Base-by-base conservation (phyloP, 345 rosid species). In the Lenwebbia sp. region DNA sequence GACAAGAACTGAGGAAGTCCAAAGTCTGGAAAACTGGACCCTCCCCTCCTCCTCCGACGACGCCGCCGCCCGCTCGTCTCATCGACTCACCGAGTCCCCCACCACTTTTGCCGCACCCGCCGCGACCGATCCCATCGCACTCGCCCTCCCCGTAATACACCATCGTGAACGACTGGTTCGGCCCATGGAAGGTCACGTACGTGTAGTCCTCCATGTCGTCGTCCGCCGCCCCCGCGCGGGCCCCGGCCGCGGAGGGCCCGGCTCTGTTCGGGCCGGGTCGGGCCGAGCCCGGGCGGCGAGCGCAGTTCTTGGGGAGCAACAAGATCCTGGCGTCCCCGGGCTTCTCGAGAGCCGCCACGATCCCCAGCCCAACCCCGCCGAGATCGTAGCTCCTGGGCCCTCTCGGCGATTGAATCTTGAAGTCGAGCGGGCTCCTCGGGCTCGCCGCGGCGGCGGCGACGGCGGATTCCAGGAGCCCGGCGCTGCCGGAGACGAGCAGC, bases 321-420 rank as follows among this genome's bases (percentile, higher is more conserved):
- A 83, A 88, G 74, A 51, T 88, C 58, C 87, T 89, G 30, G 33
- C 70, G 41, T 55, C 90, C 51, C 81, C 85, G 40, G 94, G 83
- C 76, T 93, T 95, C 86, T 95, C 96, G 21, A 95, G 94, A 2
- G 97, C 97, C 3, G 93, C 96, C 7, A 95, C 95, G 65, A 96
- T 96, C 3, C 96, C 98, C 62, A 96, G 85, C 25, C 98, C 98
- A 84, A 96, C 93, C 40, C 96, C 95, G 82, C 90, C 98, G 6
- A 83, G 86, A 87, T 94, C 93, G 54, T 90, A 92, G 51, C 83
- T 91, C 86, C 90, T 93, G 81, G 90, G 86, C 13, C 93, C 92
- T 88, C 95, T 90, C 21, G 96, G 94, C 53, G 97, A 96, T 52
- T 91, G 91, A 75, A 89, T 89, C 86, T 88, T 94, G 81, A 88